Evolutionary conservation across 768 basidiomycete species (phyloP).

Genomic region (Clitopilus hobsonii): DNA sequence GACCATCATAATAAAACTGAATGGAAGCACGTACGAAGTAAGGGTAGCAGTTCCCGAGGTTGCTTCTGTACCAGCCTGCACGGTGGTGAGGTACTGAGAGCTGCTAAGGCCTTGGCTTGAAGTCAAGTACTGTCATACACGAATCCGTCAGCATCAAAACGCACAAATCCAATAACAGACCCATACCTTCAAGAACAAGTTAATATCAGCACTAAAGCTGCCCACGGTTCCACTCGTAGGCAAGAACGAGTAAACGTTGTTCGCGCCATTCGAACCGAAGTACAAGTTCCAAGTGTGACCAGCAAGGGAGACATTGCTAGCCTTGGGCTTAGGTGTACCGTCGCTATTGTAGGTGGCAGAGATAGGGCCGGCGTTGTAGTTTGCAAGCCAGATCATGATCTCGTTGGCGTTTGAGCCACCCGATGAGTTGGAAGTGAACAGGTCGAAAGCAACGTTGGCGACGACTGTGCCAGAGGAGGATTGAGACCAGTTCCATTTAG

Average conservation of each 20-base stretch:
- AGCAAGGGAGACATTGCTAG: conserved; percentile 38
- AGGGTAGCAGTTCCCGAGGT: conserved; percentile 53
- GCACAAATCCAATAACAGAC: background rate
- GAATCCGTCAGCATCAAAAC: background rate
- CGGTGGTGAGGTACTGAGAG: conserved; percentile 53
- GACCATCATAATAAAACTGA: background rate
- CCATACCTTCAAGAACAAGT: conserved; percentile 43
- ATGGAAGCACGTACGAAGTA: conserved; percentile 11
- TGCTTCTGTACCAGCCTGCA: conserved; percentile 62
- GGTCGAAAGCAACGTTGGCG: conserved; percentile 56
- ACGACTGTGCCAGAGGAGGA: conserved; percentile 34
- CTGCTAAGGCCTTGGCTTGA: conserved; percentile 36
- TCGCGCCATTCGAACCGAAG: conserved; percentile 47
- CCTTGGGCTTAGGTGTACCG: conserved; percentile 44
- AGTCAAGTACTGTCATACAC: conserved; percentile 41
- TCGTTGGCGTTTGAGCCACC: conserved; percentile 45
- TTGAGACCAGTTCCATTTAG: conserved; percentile 56
- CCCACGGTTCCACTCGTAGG: conserved; percentile 31
- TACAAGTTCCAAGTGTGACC: conserved; percentile 55
- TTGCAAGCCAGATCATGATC: conserved; percentile 67
- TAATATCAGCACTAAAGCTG: conserved; percentile 51
- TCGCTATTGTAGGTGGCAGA: conserved; percentile 38
- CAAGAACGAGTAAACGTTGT: conserved; percentile 49
- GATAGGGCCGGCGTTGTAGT: conserved; percentile 54
- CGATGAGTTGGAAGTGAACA: conserved; percentile 52